Evolutionary conservation across 805 yeast species (phyloP).

Genomic region (Candida andamanensis): DNA sequence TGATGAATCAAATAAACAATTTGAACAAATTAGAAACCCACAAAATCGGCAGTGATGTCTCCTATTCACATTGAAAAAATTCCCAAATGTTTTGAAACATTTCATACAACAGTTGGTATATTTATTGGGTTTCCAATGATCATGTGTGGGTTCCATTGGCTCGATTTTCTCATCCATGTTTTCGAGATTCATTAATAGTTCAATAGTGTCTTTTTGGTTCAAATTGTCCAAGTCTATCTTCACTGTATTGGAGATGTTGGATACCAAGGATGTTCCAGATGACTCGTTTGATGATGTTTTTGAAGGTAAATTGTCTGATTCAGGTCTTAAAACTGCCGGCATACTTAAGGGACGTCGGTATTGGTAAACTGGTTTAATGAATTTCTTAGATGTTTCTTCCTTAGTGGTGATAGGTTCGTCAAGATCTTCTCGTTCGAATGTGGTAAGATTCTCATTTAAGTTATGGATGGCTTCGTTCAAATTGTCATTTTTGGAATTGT

Average conservation of each 20-base stretch:
- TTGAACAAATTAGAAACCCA: slow-evolving; percentile 42
- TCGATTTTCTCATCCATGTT: neutral
- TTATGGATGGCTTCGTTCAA: slow-evolving; percentile 17
- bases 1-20: slow-evolving; percentile 17
- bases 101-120: slow-evolving; percentile 38
- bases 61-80: slow-evolving; percentile 22
- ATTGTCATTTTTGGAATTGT: slow-evolving; percentile 3
- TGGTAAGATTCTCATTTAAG: slow-evolving; percentile 18
- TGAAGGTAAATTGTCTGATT: neutral
- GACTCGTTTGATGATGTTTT: slow-evolving; percentile 3
- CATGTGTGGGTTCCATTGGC: slow-evolving; percentile 42
- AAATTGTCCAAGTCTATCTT: neutral
- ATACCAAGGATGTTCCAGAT: slow-evolving; percentile 1
- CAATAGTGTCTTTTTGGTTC: neutral
- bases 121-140: slow-evolving; percentile 49
- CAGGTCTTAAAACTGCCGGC: slow-evolving; percentile 51
- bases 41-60: slow-evolving; percentile 52
- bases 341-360: slow-evolving; percentile 43
- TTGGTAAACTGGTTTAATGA: slow-evolving; percentile 38
- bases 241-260: neutral
- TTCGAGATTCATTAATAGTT: neutral
- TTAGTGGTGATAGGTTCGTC: neutral
- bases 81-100: slow-evolving; percentile 29
- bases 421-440: slow-evolving; percentile 12
- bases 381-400: slow-evolving; percentile 5